A percentile compares a stretch with the other conserved stretches of the same genome.
Evolutionary conservation across 2,329 filamentous ascomycete genomes (phyloP).

Genomic region (Septoria petroselini): DNA sequence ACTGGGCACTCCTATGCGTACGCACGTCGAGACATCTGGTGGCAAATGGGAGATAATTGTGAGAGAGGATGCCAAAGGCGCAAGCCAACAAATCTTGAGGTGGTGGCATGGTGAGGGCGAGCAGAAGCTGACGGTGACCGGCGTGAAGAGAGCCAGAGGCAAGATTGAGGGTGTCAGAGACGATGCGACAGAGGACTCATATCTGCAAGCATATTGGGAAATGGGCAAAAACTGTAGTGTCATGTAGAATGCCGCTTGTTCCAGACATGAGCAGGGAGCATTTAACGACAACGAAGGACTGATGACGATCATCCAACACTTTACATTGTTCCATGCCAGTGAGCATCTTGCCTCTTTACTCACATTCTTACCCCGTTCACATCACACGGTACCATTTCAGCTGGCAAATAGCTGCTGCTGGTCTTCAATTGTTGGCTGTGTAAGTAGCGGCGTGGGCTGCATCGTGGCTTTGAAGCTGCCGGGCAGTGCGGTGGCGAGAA

Average conservation of each 20-base stretch:
- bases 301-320: no score
- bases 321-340: no score
- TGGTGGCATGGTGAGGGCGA: constrained; percentile 94
- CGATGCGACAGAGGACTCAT: constrained; percentile 66
- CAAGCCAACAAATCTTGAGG: constrained; percentile 66
- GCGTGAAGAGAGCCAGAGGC: constrained; percentile 60
- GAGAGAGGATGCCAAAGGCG: constrained; percentile 63
- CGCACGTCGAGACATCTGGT: constrained; percentile 70
- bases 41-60: constrained; percentile 86
- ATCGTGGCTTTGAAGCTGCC: no score
- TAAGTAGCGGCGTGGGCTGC: no score
- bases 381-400: no score
- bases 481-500: no score
- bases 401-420: no score
- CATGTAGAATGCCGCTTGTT: constrained; percentile 38
- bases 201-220: constrained; percentile 62
- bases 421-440: no score
- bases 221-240: constrained; percentile 43
- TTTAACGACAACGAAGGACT: no score
- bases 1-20: constrained; percentile 53
- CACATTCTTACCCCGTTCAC: no score
- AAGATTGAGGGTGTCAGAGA: constrained; percentile 40
- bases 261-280: no score
- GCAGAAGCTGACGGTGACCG: constrained; percentile 73
- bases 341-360: no score